Base-by-base conservation (phyloP, 208 protist species). In the Leishmania turanica region DNA sequence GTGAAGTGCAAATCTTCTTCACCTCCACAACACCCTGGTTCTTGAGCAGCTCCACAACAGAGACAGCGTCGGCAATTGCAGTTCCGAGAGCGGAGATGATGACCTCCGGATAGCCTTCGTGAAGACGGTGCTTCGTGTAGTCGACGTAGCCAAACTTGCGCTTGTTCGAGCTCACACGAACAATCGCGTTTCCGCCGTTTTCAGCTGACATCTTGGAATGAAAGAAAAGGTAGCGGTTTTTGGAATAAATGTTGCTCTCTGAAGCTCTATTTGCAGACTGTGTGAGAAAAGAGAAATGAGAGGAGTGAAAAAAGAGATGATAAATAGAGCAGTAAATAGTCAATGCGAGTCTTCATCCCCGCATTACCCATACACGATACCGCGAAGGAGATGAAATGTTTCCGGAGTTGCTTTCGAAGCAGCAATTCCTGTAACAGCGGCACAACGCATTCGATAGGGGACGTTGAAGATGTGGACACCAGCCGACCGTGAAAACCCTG, bases 11-110 rank as follows among this genome's bases (percentile, higher is more conserved):
- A 80, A 97, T 97, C 83, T 90, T 93, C 82, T 92, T 97, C 58
- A 97, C 89, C 69, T 84, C 74, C 40, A 96, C 89, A 51, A 97
- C 86, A 45, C 90, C 91, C 84, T 97, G 92, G 80, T 94, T 96
- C 88, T 94, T 96, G 27, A 97, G 89, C 24, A 97, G 89, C 84
- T 97, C 94, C 21, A 88, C 92, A 60, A 97, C 94, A 80, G 94
- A 92, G 40, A 97, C 94, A 69, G 94, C 94, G 81, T 96, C 92
- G 17, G 94, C 88, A 75, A 97, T 96, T 71, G 94, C 92, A 75
- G 87, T 88, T 60, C 94, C 94, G 66, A 97, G 89, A 56, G 89
- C 94, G 68, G 94, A 96, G 77, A 97, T 90, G 56, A 89, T 83
- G 54, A 97, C 82, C 75, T 93, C 89, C 19, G 86, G 75, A 54